These are phyloP conservation scores for Yamadazyma jaroonii DNA, from an alignment of 1,139 yeast species.

Conservation along the genomic window DNA sequence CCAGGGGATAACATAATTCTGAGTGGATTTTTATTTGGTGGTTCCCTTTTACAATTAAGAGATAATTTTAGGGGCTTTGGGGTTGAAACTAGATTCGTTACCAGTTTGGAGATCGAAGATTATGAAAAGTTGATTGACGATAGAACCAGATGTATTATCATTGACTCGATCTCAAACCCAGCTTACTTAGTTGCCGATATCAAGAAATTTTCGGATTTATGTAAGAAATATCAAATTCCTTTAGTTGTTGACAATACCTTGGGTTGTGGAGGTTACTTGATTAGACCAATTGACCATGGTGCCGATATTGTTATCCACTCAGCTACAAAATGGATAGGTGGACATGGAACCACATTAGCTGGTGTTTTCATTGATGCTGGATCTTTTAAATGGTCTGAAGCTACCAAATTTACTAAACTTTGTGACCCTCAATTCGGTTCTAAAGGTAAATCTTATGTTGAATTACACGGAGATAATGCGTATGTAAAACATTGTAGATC, in stretches of 20 bases:
- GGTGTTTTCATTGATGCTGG: slow-evolving; percentile 89
- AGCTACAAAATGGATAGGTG: slow-evolving; percentile 97
- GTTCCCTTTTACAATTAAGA: slow-evolving; percentile 90
- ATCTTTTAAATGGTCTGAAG: slow-evolving; percentile 81
- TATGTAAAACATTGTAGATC: slow-evolving; percentile 76
- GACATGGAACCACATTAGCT: slow-evolving; percentile 92
- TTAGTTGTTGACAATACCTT: slow-evolving; percentile 94
- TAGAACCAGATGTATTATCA: slow-evolving; percentile 80
- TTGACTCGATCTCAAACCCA: slow-evolving; percentile 92
- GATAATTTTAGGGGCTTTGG: slow-evolving; percentile 86
- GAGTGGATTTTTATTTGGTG: slow-evolving; percentile 85
- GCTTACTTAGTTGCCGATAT: slow-evolving; percentile 89
- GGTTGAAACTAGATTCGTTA: slow-evolving; percentile 75
- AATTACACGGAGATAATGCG: slow-evolving; percentile 75
- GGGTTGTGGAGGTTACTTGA: slow-evolving; percentile 91
- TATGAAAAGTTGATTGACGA: slow-evolving; percentile 73
- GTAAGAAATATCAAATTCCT: slow-evolving; percentile 85
- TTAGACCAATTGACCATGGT: slow-evolving; percentile 81
- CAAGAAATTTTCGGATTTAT: slow-evolving; percentile 66
- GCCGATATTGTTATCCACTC: slow-evolving; percentile 83
- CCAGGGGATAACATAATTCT: slow-evolving; percentile 85
- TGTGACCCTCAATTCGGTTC: slow-evolving; percentile 68
- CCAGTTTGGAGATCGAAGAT: slow-evolving; percentile 68
- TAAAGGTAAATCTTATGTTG: slow-evolving; percentile 79
- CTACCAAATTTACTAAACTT: slow-evolving; percentile 87